Evolutionary conservation across 1,284 basidiomycete species (phyloP).

Genomic region (Ceratobasidium sp.): DNA sequence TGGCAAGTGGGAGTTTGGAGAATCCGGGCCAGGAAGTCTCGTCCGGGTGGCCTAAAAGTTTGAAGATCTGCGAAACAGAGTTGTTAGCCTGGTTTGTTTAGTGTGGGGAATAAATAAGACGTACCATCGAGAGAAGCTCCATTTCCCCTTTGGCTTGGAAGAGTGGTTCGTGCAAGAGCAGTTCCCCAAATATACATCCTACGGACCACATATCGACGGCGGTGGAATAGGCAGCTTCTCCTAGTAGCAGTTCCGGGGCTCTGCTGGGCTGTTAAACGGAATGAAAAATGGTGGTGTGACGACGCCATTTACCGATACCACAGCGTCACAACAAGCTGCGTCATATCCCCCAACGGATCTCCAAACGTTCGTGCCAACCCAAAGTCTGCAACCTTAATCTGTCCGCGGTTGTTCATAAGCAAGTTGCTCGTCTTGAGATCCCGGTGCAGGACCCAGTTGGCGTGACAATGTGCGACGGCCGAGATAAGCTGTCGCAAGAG

Average conservation of each 20-base stretch:
- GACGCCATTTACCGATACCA: constrained; percentile 87
- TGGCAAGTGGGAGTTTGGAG: constrained; percentile 75
- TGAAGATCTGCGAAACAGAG: constrained; percentile 67
- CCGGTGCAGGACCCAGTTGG: constrained; percentile 96
- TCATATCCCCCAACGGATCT: constrained; percentile 94
- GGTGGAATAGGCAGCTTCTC: constrained; percentile 90
- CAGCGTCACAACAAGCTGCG: constrained; percentile 94
- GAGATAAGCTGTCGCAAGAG: constrained; percentile 93
- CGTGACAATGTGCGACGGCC: constrained; percentile 90
- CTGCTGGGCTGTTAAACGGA: constrained; percentile 27
- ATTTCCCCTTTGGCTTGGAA: constrained; percentile 96
- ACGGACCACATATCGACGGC: constrained; percentile 99
- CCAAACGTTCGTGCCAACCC: constrained; percentile 94
- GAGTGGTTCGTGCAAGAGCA: constrained; percentile 90
- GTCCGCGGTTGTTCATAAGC: constrained; percentile 98
- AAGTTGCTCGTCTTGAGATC: constrained; percentile 98
- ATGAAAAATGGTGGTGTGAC: constrained; percentile 17
- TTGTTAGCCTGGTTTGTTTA: neutral
- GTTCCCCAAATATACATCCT: constrained; percentile 98
- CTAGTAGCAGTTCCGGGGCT: constrained; percentile 94
- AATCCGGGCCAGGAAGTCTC: constrained; percentile 87
- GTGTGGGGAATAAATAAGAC: constrained; percentile 41
- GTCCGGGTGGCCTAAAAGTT: constrained; percentile 88
- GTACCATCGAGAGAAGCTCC: constrained; percentile 85
- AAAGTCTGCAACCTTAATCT: constrained; percentile 98